phyloP scores from a whole-genome alignment of 176 grass and related monocot genomes.

The Zizania latifolia region DNA sequence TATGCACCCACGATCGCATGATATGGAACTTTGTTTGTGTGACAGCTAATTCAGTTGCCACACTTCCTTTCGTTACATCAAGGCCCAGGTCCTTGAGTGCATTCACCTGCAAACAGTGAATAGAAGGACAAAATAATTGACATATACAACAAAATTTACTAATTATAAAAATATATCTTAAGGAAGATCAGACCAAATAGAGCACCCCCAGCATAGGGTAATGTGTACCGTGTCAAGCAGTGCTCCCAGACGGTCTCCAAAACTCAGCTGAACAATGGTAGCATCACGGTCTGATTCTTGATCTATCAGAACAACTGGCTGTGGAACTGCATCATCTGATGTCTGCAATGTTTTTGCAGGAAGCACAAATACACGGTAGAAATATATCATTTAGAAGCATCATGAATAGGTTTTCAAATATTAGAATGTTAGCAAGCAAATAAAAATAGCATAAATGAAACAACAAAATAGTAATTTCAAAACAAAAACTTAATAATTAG shows the following conservation, averaged over 20 bases:
- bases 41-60: constrained; percentile 68
- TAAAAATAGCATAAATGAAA: not conserved
- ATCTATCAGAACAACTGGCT: constrained; percentile 81
- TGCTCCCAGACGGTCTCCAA: constrained; percentile 85
- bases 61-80: constrained; percentile 88
- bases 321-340: constrained; percentile 61
- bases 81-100: constrained; percentile 89
- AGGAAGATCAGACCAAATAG: constrained; percentile 2
- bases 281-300: constrained; percentile 86
- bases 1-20: constrained; percentile 67
- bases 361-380: not conserved
- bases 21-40: constrained; percentile 83
- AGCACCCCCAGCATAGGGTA: not conserved
- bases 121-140: constrained; percentile 31
- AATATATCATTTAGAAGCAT: not conserved
- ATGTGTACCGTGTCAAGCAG: constrained; percentile 77
- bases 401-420: not conserved
- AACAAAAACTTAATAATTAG: not conserved
- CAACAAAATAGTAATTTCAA: not conserved
- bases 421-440: not conserved
- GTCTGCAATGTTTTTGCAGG: constrained; percentile 19
- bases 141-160: constrained; percentile 2
- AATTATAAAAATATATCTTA: not conserved
- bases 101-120: constrained; percentile 75
- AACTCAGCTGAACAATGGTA: constrained; percentile 89